Base-by-base conservation (phyloP, 2,329 filamentous ascomycete species). In the Mariannaea elegans region DNA sequence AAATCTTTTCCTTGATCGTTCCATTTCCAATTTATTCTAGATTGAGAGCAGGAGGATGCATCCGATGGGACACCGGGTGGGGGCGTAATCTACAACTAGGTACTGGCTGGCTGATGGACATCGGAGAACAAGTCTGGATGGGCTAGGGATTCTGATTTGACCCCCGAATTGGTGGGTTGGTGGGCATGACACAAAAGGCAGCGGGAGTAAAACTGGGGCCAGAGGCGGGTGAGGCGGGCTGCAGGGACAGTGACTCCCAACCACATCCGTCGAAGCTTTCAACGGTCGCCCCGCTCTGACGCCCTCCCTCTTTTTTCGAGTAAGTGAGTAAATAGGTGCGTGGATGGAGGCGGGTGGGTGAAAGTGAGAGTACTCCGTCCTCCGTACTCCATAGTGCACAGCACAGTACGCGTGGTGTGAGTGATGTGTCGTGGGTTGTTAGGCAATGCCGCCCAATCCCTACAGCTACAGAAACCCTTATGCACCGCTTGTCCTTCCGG, bases 211-310 rank as follows among this genome's bases (percentile, higher is more conserved):
- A 38, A 16, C 34, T 16, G 34, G 21, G 54, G 46, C 27, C 18
- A 19, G 54, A 44, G 54, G 54, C 55, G 55, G 55, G 55, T 34
- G 55, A 58, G 55, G 48, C 55, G 55, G 48, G 55, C 48, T 58
- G 47, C 47, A 51, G 41, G 32, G 55, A 57, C 47, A 57, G 49
- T 57, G 47, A 58, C 47, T 38, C 14, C 16, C 48, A 46, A 34
- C 29, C 8, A 42, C 18, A 39, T 39, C 38, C 38, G 52, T 44
- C 41, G 45, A 41, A 57, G 19, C 27, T 39, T 42, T 27, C 39
- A 58, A 58, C 55, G 55, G 48, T 48, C 41, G 48, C 41, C 32
- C 50, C 53, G 18, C 49, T 38, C 32, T 46, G 29, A 32, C 31
- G 31, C 36, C 47, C 31, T 18, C 23, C 32, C 21, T 39, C 19